phyloP scores from a whole-genome alignment of 2,329 filamentous ascomycete species.

The Helminthosporium solani region DNA sequence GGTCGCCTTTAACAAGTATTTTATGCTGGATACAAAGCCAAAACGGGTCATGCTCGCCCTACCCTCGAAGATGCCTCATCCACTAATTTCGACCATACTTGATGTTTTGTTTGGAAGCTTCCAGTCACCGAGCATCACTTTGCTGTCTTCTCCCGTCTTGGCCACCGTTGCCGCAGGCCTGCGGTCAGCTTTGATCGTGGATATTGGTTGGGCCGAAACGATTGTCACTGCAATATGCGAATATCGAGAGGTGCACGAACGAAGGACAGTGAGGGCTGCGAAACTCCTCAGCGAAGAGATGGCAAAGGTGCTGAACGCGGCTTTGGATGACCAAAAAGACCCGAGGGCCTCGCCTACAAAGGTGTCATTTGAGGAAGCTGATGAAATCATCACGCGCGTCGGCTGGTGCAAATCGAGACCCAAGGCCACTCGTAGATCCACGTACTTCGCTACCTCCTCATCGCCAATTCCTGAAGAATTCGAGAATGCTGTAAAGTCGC shows the following conservation, averaged over 20 bases:
- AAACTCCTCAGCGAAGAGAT: conserved; percentile 70
- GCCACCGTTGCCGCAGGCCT: conserved; percentile 76
- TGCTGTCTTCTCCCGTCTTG: conserved; percentile 76
- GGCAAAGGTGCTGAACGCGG: conserved; percentile 61
- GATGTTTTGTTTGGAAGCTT: conserved; percentile 79
- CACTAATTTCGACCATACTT: conserved; percentile 72
- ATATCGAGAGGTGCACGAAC: conserved; percentile 75
- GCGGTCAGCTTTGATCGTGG: conserved; percentile 81
- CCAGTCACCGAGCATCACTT: conserved; percentile 75
- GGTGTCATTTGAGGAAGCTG: conserved; percentile 70
- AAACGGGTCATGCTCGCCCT: conserved; percentile 73
- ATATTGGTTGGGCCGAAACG: conserved; percentile 92
- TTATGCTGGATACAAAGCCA: conserved; percentile 70
- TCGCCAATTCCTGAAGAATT: conserved; percentile 48
- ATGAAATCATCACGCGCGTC: conserved; percentile 73
- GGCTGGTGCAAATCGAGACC: conserved; percentile 66
- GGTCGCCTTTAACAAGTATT: conserved; percentile 77
- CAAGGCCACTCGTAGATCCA: conserved; percentile 29
- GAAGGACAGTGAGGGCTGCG: conserved; percentile 71
- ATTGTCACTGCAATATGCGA: conserved; percentile 85
- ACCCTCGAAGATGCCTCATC: conserved; percentile 74
- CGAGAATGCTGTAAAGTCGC: conserved; percentile 40
- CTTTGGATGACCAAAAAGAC: conserved; percentile 37
- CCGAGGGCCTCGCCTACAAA: conserved; percentile 24
- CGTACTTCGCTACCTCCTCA: conserved; percentile 36